Percentiles rank a stretch among this genome's conserved stretches.
phyloP scores from a whole-genome alignment of 306 rosid genomes.

The Inga laurina region DNA sequence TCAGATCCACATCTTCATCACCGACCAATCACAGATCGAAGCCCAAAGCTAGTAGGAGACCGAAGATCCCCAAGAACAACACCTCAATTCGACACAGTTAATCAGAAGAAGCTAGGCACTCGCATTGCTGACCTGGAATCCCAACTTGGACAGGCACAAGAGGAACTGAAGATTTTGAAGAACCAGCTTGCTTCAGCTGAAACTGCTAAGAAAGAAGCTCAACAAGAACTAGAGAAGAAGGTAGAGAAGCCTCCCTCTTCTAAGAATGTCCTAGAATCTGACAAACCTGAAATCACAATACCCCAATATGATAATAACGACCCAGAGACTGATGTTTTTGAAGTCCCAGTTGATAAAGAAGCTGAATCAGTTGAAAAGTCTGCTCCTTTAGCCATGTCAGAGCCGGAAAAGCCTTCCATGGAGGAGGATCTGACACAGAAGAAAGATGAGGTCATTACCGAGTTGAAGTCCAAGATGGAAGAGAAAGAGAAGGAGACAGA shows the following conservation, averaged over 20 bases:
- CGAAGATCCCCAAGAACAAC: slow-evolving; percentile 74
- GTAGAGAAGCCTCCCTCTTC: slow-evolving; percentile 44
- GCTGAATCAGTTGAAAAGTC: slow-evolving; percentile 39
- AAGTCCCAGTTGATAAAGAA: slow-evolving; percentile 70
- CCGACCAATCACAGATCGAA: slow-evolving; percentile 66
- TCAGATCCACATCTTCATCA: slow-evolving; percentile 64
- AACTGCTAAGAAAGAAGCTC: slow-evolving; percentile 82
- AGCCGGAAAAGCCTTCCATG: slow-evolving; percentile 46
- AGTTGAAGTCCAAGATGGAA: slow-evolving; percentile 51
- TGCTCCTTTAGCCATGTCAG: slow-evolving; percentile 27
- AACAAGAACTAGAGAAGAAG: slow-evolving; percentile 67
- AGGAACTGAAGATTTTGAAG: slow-evolving; percentile 62
- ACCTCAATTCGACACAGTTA: slow-evolving; percentile 63
- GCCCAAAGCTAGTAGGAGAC: slow-evolving; percentile 77
- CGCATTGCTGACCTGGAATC: slow-evolving; percentile 86
- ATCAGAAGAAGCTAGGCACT: slow-evolving; percentile 86
- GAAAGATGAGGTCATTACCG: slow-evolving; percentile 46
- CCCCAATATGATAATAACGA: slow-evolving; percentile 38
- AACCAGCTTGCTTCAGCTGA: slow-evolving; percentile 82
- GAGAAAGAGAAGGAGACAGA: slow-evolving; percentile 57
- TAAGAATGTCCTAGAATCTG: slow-evolving; percentile 37
- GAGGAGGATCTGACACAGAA: slow-evolving; percentile 51
- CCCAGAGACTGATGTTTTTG: slow-evolving; percentile 81
- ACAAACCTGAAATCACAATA: slow-evolving; percentile 27
- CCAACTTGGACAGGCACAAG: slow-evolving; percentile 87